A percentile compares a stretch with the other conserved stretches of the same genome.
These are phyloP conservation scores for Simplicillium sp. DNA, from an alignment of 2,329 filamentous ascomycete species.

Conservation along the genomic window DNA sequence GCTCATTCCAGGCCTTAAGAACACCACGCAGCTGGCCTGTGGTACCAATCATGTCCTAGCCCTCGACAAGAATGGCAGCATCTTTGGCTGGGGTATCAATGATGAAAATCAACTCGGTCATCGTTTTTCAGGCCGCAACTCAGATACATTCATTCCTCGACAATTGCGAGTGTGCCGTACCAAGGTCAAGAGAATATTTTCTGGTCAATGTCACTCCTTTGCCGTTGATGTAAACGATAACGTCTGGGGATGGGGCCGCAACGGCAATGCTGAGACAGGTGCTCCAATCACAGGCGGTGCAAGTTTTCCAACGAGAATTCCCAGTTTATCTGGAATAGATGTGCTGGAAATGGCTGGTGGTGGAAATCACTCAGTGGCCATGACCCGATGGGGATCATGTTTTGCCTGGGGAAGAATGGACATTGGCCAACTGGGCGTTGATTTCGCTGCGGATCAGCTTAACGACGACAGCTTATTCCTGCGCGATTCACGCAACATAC, in stretches of 20 bases:
- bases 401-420: conserved; percentile 47
- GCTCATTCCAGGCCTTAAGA: conserved; percentile 44
- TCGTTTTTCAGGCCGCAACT: conserved; percentile 35
- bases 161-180: conserved; percentile 34
- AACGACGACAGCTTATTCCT: conserved; percentile 36
- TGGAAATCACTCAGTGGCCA: conserved; percentile 57
- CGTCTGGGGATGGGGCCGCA: conserved; percentile 71
- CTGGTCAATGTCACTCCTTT: conserved; percentile 66
- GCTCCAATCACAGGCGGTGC: conserved; percentile 44
- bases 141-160: conserved; percentile 41
- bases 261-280: conserved; percentile 42
- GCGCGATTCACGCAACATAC: conserved; percentile 43
- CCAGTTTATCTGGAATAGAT: conserved; percentile 46
- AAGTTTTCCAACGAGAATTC: conserved; percentile 53
- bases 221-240: conserved; percentile 57
- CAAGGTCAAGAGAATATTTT: conserved; percentile 55
- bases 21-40: conserved; percentile 48
- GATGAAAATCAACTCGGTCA: conserved; percentile 46
- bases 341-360: conserved; percentile 57
- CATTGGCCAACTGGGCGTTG: conserved; percentile 37
- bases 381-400: conserved; percentile 37
- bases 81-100: conserved; percentile 49
- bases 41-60: conserved; percentile 60
- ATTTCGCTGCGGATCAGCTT: conserved; percentile 36
- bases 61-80: conserved; percentile 42